phyloP scores from a whole-genome alignment of 805 yeast genomes.

The Candida tibetensis region DNA sequence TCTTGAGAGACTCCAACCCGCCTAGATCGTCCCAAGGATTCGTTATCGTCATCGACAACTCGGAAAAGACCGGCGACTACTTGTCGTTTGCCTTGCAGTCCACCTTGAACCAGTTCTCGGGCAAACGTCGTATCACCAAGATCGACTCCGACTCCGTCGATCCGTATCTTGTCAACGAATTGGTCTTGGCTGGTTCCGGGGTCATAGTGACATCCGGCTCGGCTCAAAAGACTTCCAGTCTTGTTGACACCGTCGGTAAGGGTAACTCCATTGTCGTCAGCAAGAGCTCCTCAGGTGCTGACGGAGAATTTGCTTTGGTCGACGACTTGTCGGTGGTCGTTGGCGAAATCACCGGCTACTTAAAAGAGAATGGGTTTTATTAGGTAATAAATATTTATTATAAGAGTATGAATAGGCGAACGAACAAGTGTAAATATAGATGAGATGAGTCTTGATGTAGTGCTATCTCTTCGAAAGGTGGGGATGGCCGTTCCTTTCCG shows the following conservation, averaged over 20 bases:
- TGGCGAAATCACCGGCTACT: conserved; percentile 65
- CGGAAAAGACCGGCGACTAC: conserved; percentile 44
- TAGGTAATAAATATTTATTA: conserved; percentile 18
- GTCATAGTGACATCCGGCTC: conserved; percentile 57
- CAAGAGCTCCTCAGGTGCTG: conserved; percentile 14
- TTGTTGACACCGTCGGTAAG: conserved; percentile 53
- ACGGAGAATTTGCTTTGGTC: conserved; percentile 10
- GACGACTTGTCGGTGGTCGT: conserved; percentile 46
- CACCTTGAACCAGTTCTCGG: conserved; percentile 83
- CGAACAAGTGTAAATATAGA: no score
- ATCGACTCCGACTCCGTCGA: conserved; percentile 41
- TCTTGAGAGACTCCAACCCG: conserved; percentile 88
- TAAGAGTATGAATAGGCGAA: no score
- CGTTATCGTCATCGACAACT: conserved; percentile 60
- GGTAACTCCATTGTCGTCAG: conserved; percentile 52
- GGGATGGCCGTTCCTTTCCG: no score
- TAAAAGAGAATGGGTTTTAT: conserved; percentile 84
- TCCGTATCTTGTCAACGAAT: conserved; percentile 67
- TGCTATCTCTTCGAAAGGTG: no score
- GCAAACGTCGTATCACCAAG: conserved; percentile 75
- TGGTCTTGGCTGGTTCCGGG: conserved; percentile 89
- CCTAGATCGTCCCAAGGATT: conserved; percentile 91
- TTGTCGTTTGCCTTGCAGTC: conserved; percentile 83
- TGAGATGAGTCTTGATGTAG: no score
- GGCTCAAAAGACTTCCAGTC: conserved; percentile 47